Conservation (phyloP, 768 basidiomycete genomes). For the Galerina marginata region DNA sequence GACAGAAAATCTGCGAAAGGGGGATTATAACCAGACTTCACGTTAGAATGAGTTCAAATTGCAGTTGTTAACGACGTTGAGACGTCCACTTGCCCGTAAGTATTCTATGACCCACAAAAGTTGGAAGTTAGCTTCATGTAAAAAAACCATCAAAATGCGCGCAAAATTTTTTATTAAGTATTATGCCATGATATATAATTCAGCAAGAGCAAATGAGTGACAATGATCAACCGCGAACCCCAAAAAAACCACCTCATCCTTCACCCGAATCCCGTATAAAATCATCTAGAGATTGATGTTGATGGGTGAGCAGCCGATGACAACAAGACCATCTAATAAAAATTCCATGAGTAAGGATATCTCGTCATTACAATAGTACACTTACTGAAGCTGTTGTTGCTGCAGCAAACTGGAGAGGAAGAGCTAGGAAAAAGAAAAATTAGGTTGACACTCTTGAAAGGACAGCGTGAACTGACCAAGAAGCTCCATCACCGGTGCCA, state of each 20-base stretch:
- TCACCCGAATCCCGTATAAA: neutral
- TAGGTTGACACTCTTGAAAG: conserved; percentile 4
- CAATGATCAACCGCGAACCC: neutral
- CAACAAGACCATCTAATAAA: conserved; percentile 28
- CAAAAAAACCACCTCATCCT: neutral
- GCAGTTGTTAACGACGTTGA: no score
- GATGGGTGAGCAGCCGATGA: conserved; percentile 34
- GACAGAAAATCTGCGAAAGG: no score
- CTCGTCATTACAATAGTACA: neutral
- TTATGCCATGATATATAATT: conserved; percentile 9
- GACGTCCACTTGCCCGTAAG: no score
- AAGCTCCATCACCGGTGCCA: conserved; percentile 21
- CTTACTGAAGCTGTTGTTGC: conserved; percentile 31
- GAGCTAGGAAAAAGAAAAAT: neutral
- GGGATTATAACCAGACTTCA: no score
- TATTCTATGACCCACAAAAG: no score
- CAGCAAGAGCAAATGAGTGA: conserved; percentile 4
- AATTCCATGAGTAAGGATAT: neutral
- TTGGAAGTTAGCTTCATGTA: neutral
- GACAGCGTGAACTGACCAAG: neutral
- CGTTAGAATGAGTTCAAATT: no score
- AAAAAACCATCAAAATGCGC: neutral
- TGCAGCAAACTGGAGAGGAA: conserved; percentile 32
- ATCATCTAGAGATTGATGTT: conserved; percentile 29
- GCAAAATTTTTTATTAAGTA: conserved; percentile 3